Evolutionary conservation across 1,284 basidiomycete species (phyloP).

Genomic region (Cystobasidium sp.): DNA sequence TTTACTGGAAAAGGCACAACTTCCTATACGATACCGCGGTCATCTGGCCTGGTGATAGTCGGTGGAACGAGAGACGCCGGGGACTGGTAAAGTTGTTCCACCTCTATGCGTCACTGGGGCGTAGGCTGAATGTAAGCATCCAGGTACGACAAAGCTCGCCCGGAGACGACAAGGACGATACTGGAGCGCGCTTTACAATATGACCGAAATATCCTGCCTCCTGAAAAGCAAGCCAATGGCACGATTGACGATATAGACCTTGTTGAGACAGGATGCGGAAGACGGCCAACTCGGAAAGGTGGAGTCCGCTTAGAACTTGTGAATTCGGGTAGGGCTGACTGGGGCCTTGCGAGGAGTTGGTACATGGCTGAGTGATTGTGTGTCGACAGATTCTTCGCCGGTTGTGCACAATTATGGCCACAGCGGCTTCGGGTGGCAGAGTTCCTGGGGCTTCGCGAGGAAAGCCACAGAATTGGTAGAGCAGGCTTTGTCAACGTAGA

Average conservation of each 20-base stretch:
- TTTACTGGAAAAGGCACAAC: constrained; percentile 61
- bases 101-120: not conserved
- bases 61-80: constrained; percentile 67
- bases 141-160: constrained; percentile 19
- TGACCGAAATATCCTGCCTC: constrained; percentile 64
- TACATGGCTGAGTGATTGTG: not conserved
- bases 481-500: constrained; percentile 2
- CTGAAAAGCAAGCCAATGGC: constrained; percentile 53
- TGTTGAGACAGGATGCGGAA: constrained; percentile 69
- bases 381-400: not conserved
- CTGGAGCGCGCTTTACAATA: constrained; percentile 29
- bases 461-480: constrained; percentile 12
- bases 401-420: constrained; percentile 42
- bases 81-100: constrained; percentile 64
- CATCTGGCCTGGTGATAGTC: constrained; percentile 63
- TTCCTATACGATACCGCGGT: constrained; percentile 71
- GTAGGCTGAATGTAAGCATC: not conserved
- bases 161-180: constrained; percentile 29
- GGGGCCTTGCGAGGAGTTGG: not conserved
- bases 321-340: not conserved
- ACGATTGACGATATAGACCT: constrained; percentile 69
- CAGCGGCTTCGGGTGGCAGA: constrained; percentile 37
- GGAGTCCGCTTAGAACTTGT: constrained; percentile 61
- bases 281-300: constrained; percentile 62
- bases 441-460: constrained; percentile 22